Conservation (phyloP, 768 basidiomycete genomes). For the Tulasnella calospora region DNA sequence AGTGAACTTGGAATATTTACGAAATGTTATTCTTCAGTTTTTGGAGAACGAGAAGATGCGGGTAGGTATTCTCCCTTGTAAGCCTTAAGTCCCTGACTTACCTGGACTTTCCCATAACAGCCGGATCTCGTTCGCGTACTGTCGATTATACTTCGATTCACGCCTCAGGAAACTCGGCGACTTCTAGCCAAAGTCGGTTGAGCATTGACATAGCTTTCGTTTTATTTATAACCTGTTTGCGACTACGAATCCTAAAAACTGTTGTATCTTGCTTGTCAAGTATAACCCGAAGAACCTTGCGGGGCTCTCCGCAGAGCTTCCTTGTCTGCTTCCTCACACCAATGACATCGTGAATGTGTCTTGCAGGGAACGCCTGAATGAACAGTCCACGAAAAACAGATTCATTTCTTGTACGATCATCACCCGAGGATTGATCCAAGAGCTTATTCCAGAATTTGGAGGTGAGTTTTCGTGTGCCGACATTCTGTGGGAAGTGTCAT, state of each 20-base stretch:
- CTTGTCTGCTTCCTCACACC: too few relatives aligned
- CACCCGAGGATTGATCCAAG: too few relatives aligned
- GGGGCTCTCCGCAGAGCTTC: not conserved
- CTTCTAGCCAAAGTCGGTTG: conserved; percentile 71
- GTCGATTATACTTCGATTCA: conserved; percentile 89
- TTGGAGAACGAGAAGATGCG: conserved; percentile 98
- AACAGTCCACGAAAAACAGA: too few relatives aligned
- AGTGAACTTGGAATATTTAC: conserved; percentile 89
- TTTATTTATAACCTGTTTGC: not conserved
- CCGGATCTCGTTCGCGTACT: conserved; percentile 87
- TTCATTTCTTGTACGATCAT: too few relatives aligned
- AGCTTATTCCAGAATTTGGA: too few relatives aligned
- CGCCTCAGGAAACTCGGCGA: conserved; percentile 87
- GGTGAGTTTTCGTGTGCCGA: too few relatives aligned
- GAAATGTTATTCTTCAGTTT: conserved; percentile 96
- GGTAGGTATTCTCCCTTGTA: conserved; percentile 47
- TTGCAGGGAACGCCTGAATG: too few relatives aligned
- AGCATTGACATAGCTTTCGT: not conserved
- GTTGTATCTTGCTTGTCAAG: not conserved
- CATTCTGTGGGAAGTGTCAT: not conserved
- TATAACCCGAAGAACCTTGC: too few relatives aligned
- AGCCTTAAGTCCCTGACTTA: not conserved
- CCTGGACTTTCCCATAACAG: conserved; percentile 38
- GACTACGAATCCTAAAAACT: not conserved
- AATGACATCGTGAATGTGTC: too few relatives aligned